Conservation (phyloP, 2,329 filamentous ascomycete genomes). For the Alternaria ventricosa region DNA sequence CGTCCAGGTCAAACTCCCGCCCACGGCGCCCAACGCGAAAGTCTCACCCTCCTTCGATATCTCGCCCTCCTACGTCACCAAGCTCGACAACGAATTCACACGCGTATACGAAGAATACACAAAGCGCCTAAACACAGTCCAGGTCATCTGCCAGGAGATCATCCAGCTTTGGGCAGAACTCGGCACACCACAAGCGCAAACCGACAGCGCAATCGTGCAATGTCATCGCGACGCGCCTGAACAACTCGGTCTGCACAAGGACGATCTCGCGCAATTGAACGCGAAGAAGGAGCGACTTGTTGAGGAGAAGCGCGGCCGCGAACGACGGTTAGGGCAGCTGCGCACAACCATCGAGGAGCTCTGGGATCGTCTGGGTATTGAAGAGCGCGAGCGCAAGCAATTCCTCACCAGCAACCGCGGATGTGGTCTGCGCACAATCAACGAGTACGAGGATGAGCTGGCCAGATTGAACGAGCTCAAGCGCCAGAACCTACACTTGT, state of each 20-base stretch:
- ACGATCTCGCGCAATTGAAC: conserved; percentile 77
- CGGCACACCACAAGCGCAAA: conserved; percentile 91
- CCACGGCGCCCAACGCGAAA: conserved; percentile 76
- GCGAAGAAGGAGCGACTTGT: conserved; percentile 79
- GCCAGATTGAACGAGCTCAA: conserved; percentile 88
- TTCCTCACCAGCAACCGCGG: conserved; percentile 90
- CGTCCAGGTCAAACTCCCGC: conserved; percentile 83
- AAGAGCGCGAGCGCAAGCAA: conserved; percentile 79
- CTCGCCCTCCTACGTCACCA: conserved; percentile 85
- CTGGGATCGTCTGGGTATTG: conserved; percentile 86
- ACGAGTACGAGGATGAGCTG: conserved; percentile 94
- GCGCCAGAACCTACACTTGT: conserved; percentile 90
- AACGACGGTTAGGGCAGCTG: conserved; percentile 78
- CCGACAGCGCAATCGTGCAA: conserved; percentile 85
- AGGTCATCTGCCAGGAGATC: conserved; percentile 78
- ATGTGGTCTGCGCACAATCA: conserved; percentile 88
- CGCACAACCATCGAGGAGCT: conserved; percentile 79
- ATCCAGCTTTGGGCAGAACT: conserved; percentile 96
- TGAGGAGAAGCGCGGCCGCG: conserved; percentile 86
- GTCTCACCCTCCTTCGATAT: conserved; percentile 87
- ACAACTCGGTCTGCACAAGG: conserved; percentile 88
- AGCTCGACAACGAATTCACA: conserved; percentile 88
- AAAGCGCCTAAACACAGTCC: conserved; percentile 77
- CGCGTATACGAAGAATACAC: conserved; percentile 97
- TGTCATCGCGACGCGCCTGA: conserved; percentile 90